Percentiles rank a stretch among this genome's conserved stretches.
These are phyloP conservation scores for Hanseniaspora meyeri DNA, from an alignment of 805 yeast genomes.

Conservation along the genomic window DNA sequence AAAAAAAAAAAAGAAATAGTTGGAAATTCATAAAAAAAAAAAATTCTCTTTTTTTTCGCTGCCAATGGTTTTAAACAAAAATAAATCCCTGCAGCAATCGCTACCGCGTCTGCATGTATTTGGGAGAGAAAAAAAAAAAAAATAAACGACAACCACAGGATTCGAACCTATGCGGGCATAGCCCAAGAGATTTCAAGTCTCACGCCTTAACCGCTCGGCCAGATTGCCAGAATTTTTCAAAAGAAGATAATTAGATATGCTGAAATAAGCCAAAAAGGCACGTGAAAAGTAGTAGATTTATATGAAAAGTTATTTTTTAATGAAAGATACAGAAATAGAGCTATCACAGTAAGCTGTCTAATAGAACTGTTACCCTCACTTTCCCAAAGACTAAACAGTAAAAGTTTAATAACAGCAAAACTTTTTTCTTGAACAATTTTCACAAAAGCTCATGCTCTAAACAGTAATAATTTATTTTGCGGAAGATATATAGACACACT, in stretches of 20 bases:
- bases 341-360: too few species aligned
- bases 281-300: too few species aligned
- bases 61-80: not conserved
- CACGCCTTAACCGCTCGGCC: slow-evolving; percentile 93
- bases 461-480: too few species aligned
- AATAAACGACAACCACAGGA: slow-evolving; percentile 92
- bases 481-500: too few species aligned
- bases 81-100: not conserved
- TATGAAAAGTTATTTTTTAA: too few species aligned
- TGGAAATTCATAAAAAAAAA: not conserved
- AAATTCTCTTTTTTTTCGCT: not conserved
- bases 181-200: slow-evolving; percentile 72
- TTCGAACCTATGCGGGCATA: slow-evolving; percentile 98
- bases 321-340: too few species aligned
- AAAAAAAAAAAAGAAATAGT: not conserved
- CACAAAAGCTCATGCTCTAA: too few species aligned
- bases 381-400: too few species aligned
- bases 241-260: not conserved
- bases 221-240: slow-evolving; percentile 39
- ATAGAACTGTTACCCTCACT: too few species aligned
- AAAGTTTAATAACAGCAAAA: too few species aligned
- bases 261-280: not conserved
- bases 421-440: too few species aligned
- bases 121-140: slow-evolving; percentile 15
- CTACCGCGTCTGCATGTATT: not conserved